Percentiles rank a stretch among this genome's conserved stretches.
These are phyloP conservation scores for Voacanga thouarsii DNA, from an alignment of 257 asterid species.

Conservation along the genomic window DNA sequence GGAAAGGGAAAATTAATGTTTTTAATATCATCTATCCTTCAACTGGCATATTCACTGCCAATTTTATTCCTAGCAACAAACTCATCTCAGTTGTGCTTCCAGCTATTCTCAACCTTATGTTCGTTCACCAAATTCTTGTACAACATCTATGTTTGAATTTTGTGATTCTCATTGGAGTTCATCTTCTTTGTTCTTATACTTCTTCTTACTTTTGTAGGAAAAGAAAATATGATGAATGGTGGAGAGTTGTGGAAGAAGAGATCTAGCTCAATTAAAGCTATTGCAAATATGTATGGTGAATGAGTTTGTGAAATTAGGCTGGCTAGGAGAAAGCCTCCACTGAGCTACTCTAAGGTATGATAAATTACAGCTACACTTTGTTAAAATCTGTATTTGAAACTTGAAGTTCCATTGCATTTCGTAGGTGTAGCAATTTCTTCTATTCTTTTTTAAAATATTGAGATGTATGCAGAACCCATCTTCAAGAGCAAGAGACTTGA, in stretches of 20 bases:
- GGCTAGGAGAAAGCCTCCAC: conserved; percentile 27
- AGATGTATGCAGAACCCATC: conserved; percentile 24
- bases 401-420: not conserved
- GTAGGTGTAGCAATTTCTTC: not conserved
- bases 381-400: not conserved
- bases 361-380: not conserved
- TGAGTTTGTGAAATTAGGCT: conserved; percentile 32
- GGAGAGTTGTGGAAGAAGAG: conserved; percentile 27
- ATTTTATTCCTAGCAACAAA: conserved; percentile 12
- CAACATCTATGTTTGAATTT: not conserved
- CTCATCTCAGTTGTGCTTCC: not conserved
- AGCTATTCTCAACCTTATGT: too few species aligned
- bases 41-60: conserved; percentile 7
- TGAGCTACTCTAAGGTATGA: conserved; percentile 46
- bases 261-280: conserved; percentile 46
- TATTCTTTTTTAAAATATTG: not conserved
- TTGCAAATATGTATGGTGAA: conserved; percentile 33
- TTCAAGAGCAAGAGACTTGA: conserved; percentile 48
- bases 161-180: conserved; percentile 1
- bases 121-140: not conserved
- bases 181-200: not conserved
- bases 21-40: conserved; percentile 8
- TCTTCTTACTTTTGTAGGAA: conserved; percentile 3
- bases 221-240: conserved; percentile 18
- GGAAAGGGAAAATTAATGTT: too few species aligned